Evolutionary conservation across 495 filamentous ascomycete genomes (phyloP), one percentile per base, ranked within the genome.

Genomic region (Penicillium herquei): DNA sequence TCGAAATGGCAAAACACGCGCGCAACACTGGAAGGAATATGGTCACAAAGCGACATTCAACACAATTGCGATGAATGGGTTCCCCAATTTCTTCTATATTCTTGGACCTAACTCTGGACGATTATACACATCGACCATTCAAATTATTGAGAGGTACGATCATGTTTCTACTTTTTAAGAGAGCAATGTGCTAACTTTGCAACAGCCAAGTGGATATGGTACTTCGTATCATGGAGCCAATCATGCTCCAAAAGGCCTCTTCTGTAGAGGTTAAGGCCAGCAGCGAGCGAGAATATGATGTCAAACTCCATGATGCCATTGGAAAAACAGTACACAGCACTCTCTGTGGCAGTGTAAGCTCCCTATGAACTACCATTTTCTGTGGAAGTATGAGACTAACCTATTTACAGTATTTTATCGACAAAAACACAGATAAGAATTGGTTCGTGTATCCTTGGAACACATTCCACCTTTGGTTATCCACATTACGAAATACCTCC

Each of bases 361-460:
- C 17, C 9, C 10, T 31, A 21, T 26, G 5, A 12, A 26, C 26
- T 7, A 1, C 26, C 42, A 17, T 45, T 26, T 7, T 0, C 14
- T 45, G 8, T 26, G 17, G 7, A 34, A 12, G 1, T 34, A 7
- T 26, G 21, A 26, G 1, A 14, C 44, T 47, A 34, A 47, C 6
- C 6, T 6, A 3, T n/a, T 34, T 17, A 9, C 44, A 47, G 44
- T 47, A 47, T 32, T 48, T 48, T 34, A 34, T 48, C 8, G 45
- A 48, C 16, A 34, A 34, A 48, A 30, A 26, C 4, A n/a, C 30
- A 9, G 31, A 48, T 3, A 48, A 34, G n/a, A 48, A 48, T 16
- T 48, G 45, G 30, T 48, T 48, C 14, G 45, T 48, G 12, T 48
- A 48, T n/a, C 45, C 45, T 0, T 34, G 45, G 30, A 48, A 48